Evolutionary conservation across 1,284 basidiomycete species (phyloP), one percentile per base, ranked within the genome.

Genomic region (Thelephora terrestris): DNA sequence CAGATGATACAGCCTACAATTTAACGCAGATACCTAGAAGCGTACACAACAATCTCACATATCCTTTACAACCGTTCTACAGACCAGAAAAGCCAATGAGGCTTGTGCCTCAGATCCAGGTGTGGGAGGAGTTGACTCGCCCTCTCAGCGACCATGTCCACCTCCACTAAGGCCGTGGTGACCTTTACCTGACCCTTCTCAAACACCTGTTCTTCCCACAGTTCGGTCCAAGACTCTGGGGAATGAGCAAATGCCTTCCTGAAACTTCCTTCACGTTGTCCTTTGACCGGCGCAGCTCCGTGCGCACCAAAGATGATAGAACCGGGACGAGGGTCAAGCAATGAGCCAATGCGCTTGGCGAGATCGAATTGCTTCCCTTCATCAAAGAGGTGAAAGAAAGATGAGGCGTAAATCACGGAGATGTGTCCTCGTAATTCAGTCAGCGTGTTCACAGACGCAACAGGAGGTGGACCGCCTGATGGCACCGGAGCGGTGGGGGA

Each of bases 361-460:
- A 75, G 59, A 29, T 65, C 47, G 6, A 59, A 45, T 56, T 78
- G 74, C 25, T 64, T 45, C 17, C 65, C 65, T 54, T 75, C 66
- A 46, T 61, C 53, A 59, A 78, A 78, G 21, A 78, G 64, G 55
- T 78, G 75, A 61, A 78, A 78, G 57, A 78, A 68, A 1, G 68
- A 58, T 10, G 71, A 71, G 4, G 69, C 65, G 53, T 75, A 69
- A 27, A 78, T 72, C 12, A 66, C 71, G 9, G 73, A 68, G 35
- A 73, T 58, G 46, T 68, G 66, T 4, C 71, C 70, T 40, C 64
- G 67, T 1, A 78, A 65, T 2, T 68, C 67, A n/a, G 62, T 73
- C 35, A 78, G 63, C 12, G 61, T 62, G 4, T 56, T 67, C 20
- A 76, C 51, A 5, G 52, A 46, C 9, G 54, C 52, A 4, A 75